phyloP scores from a whole-genome alignment of 257 asterid genomes.

The Nemophila menziesii region DNA sequence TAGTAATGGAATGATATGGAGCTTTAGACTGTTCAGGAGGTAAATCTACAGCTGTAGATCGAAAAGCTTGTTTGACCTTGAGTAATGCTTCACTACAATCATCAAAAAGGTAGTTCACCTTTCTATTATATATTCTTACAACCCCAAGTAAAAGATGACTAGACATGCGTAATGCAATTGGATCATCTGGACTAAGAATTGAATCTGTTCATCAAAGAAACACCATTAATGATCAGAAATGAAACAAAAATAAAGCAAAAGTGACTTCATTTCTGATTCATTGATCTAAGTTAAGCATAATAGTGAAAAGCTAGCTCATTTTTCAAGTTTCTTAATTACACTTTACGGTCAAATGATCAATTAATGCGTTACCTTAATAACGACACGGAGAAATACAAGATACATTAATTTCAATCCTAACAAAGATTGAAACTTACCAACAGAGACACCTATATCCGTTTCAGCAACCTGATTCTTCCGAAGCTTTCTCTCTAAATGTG shows the following conservation, averaged over 20 bases:
- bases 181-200: constrained; percentile 87
- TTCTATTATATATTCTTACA: constrained; percentile 83
- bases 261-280: too few relatives aligned
- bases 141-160: constrained; percentile 99
- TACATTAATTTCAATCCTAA: too few relatives aligned
- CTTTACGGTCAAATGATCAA: neutral
- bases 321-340: neutral
- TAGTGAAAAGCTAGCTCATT: too few relatives aligned
- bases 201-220: constrained; percentile 52
- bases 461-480: constrained; percentile 99
- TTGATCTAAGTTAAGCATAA: too few relatives aligned
- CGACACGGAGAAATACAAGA: neutral
- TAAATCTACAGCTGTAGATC: constrained; percentile 92
- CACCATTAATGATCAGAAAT: neutral
- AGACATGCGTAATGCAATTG: constrained; percentile 92
- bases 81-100: constrained; percentile 97
- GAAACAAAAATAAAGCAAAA: neutral
- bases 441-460: constrained; percentile 93
- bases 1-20: constrained; percentile 91
- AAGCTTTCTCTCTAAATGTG: constrained; percentile 93
- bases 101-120: constrained; percentile 95
- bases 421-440: constrained; percentile 36
- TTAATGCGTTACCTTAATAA: neutral
- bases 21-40: constrained; percentile 99
- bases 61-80: constrained; percentile 93